A percentile compares a stretch with the other conserved stretches of the same genome.
phyloP scores from a whole-genome alignment of 768 basidiomycete species.

The Candolleomyces aberdarensis region DNA sequence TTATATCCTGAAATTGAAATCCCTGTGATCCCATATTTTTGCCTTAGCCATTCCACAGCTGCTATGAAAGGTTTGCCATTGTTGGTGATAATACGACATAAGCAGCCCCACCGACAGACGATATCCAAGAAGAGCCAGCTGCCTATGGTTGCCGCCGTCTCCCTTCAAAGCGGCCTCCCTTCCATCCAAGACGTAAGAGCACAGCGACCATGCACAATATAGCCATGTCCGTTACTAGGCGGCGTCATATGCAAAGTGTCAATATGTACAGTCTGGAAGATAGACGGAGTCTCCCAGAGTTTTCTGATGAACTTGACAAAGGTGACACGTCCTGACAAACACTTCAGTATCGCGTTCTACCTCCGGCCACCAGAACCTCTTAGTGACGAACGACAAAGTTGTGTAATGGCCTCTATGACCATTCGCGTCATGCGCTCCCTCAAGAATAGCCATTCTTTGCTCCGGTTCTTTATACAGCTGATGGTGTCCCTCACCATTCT shows the following conservation, averaged over 20 bases:
- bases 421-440: too few relatives aligned
- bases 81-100: constrained; percentile 38
- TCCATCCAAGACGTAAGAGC: too few relatives aligned
- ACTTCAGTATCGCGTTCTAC: background rate
- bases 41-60: constrained; percentile 13
- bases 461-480: background rate
- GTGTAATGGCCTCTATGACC: background rate
- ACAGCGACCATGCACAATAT: background rate
- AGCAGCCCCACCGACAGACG: constrained; percentile 34
- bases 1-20: constrained; percentile 21
- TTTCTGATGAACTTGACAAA: background rate
- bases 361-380: background rate
- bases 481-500: background rate
- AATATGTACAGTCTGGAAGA: background rate
- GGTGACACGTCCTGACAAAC: background rate
- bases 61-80: constrained; percentile 25
- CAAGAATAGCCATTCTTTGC: background rate
- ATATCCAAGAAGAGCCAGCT: constrained; percentile 25
- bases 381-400: background rate
- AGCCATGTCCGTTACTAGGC: background rate
- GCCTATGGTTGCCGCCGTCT: constrained; percentile 16
- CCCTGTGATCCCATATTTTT: constrained; percentile 19
- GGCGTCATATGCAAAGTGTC: background rate
- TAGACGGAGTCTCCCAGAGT: background rate
- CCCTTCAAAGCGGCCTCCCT: constrained; percentile 10